A percentile compares a stretch with the other conserved stretches of the same genome.
Evolutionary conservation across 2,329 filamentous ascomycete species (phyloP).

Genomic region (Microdochium bolleyi): DNA sequence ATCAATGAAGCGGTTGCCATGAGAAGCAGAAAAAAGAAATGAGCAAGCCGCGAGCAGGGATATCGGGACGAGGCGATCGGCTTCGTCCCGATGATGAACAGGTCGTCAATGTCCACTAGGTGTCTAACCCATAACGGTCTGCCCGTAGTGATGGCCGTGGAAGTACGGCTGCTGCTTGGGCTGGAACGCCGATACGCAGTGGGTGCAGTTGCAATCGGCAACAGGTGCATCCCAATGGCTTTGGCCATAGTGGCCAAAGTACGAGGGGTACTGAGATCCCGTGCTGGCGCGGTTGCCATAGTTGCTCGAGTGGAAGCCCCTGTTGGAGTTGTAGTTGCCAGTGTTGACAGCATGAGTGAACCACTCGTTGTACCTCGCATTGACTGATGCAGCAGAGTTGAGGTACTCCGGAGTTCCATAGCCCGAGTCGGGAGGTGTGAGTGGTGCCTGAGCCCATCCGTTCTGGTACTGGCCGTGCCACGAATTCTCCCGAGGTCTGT

Average conservation of each 20-base stretch:
- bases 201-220: constrained; percentile 40
- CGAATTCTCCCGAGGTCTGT: constrained; percentile 34
- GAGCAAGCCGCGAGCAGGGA: too few species aligned
- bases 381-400: constrained; percentile 45
- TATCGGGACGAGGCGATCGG: too few species aligned
- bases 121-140: constrained; percentile 46
- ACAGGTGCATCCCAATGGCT: constrained; percentile 43
- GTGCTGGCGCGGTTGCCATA: constrained; percentile 29
- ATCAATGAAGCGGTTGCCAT: neutral
- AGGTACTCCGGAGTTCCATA: constrained; percentile 54
- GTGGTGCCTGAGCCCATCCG: constrained; percentile 32
- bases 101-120: too few species aligned
- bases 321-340: constrained; percentile 17
- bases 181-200: constrained; percentile 32
- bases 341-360: constrained; percentile 32
- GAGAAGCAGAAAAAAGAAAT: too few species aligned
- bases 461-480: constrained; percentile 32
- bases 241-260: constrained; percentile 30
- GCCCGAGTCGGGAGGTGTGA: constrained; percentile 54
- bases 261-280: constrained; percentile 33
- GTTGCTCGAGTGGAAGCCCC: constrained; percentile 32
- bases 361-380: constrained; percentile 50
- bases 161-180: constrained; percentile 40
- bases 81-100: too few species aligned
- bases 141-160: constrained; percentile 38